These are phyloP conservation scores for Dalbergia cultrata DNA, from an alignment of 306 rosid species.

Conservation along the genomic window DNA sequence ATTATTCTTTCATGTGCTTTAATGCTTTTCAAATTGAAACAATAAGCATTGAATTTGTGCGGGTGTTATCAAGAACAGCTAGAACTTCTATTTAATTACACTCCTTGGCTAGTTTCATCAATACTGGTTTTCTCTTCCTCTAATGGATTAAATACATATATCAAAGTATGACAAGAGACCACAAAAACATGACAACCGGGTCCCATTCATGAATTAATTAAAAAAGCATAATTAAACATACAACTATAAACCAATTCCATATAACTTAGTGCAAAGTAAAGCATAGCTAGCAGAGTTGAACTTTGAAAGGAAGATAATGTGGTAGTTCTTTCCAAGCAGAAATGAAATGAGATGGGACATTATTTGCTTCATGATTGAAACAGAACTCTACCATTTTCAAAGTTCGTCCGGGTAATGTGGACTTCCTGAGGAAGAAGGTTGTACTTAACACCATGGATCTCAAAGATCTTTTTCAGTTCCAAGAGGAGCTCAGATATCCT, in stretches of 20 bases:
- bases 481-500: conserved; percentile 59
- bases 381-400: conserved; percentile 43
- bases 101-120: too few relatives aligned
- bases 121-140: too few relatives aligned
- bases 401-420: conserved; percentile 50
- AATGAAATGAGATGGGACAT: neutral
- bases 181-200: neutral
- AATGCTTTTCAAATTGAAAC: too few relatives aligned
- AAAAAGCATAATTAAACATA: neutral
- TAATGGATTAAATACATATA: too few relatives aligned
- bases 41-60: too few relatives aligned
- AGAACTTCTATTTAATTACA: too few relatives aligned
- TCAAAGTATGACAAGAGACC: neutral
- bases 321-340: conserved; percentile 6
- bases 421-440: conserved; percentile 61
- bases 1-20: too few relatives aligned
- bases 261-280: neutral
- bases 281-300: conserved; percentile 9
- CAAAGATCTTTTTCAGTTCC: conserved; percentile 62
- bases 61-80: too few relatives aligned
- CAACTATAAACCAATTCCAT: conserved; percentile 1
- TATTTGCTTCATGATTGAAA: conserved; percentile 37
- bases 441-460: conserved; percentile 57
- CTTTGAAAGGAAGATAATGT: neutral
- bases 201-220: neutral